Base-by-base conservation (phyloP, 2,329 filamentous ascomycete genomes). In the Xylaria sp. region DNA sequence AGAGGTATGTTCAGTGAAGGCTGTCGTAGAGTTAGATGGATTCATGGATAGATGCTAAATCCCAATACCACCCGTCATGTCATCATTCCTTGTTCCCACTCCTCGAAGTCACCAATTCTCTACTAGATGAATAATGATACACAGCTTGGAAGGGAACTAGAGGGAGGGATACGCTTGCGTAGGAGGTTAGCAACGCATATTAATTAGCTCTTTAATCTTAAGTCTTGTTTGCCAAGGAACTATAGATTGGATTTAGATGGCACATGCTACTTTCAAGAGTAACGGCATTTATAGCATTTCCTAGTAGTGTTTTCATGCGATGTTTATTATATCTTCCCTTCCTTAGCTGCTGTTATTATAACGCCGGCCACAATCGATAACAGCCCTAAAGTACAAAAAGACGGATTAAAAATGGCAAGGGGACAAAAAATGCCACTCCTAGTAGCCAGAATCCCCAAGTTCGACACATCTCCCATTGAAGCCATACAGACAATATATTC, bases 1-100 rank as follows among this genome's bases (percentile, higher is more conserved):
- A 60, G 23, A 23, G 21, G 25, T 47, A 48, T 23, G 13, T 29
- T 54, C 18, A 37, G 25, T 25, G 37, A 21, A n/a, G 27, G 5
- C 27, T 29, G 9, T n/a, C 21, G 50, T 55, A 65, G 47, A 65
- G 16, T 55, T 48, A 27, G 44, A 12, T 48, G 51, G 5, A 23
- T 18, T 60, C 6, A 44, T 8, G 29, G n/a, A 66, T 61, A 57
- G 58, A 62, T 18, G 40, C 48, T 21, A 29, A 66, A 66, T 57
- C 8, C 27, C 13, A 27, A 60, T 13, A 54, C 29, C 25, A 40
- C 23, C 47, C 21, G 29, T 12, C n/a, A 16, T 63, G n/a, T 21
- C 25, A 40, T 40, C 12, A 12, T 40, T 40, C 37, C 37, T n/a
- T 58, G 9, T 42, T 48, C 18, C 27, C 35, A 18, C 18, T 25